These are phyloP conservation scores for Ustilago bromivora DNA, from an alignment of 1,284 basidiomycete genomes.

Conservation along the genomic window DNA sequence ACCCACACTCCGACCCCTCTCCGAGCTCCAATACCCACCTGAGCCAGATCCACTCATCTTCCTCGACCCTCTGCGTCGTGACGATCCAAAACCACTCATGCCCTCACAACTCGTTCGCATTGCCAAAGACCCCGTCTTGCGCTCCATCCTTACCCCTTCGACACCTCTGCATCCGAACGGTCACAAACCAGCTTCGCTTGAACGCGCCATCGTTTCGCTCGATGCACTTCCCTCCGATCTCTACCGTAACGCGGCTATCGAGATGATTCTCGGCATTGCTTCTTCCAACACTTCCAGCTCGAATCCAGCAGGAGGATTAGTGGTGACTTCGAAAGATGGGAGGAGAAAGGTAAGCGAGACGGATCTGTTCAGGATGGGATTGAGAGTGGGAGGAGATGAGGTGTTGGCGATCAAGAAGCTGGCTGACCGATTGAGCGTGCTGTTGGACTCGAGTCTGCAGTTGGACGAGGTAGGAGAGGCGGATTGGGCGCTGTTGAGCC, in stretches of 20 bases:
- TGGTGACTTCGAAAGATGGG: conserved; percentile 27
- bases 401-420: conserved; percentile 59
- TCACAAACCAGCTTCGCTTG: conserved; percentile 41
- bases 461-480: conserved; percentile 48
- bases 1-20: conserved; percentile 56
- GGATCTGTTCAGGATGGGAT: conserved; percentile 65
- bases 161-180: conserved; percentile 49
- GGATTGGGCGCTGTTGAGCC: conserved; percentile 29
- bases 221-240: conserved; percentile 60
- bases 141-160: conserved; percentile 54
- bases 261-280: conserved; percentile 67
- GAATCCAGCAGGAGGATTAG: conserved; percentile 21
- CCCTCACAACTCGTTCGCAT: conserved; percentile 56
- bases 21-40: conserved; percentile 58
- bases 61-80: conserved; percentile 65
- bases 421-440: conserved; percentile 58
- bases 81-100: conserved; percentile 65
- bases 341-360: conserved; percentile 59
- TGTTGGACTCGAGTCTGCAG: conserved; percentile 43
- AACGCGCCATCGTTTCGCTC: conserved; percentile 60
- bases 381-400: conserved; percentile 62
- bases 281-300: conserved; percentile 33
- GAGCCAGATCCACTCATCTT: conserved; percentile 67
- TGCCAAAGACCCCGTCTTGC: conserved; percentile 57
- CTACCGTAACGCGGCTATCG: conserved; percentile 64